These are phyloP conservation scores for Ceratocystis destructans DNA, from an alignment of 2,329 filamentous ascomycete species.

Conservation along the genomic window DNA sequence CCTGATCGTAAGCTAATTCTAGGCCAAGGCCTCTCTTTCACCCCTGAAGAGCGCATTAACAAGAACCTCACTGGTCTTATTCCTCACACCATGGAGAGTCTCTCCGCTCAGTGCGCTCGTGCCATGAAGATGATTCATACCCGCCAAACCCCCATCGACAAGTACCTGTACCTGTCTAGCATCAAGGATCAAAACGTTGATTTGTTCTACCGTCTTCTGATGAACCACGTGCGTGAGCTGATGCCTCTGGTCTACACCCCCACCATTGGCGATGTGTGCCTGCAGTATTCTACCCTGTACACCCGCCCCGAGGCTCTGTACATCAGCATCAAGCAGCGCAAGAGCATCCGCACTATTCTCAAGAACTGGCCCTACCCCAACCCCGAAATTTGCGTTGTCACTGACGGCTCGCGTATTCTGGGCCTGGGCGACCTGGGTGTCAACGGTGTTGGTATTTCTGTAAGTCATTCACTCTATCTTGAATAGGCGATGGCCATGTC, in stretches of 20 bases:
- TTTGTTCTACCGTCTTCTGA: constrained; percentile 70
- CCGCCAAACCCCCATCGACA: constrained; percentile 59
- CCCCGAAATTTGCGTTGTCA: constrained; percentile 93
- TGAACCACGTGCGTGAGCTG: constrained; percentile 62
- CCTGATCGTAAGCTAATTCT: constrained; percentile 18
- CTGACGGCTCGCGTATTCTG: constrained; percentile 83
- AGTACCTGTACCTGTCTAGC: constrained; percentile 68
- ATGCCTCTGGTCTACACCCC: constrained; percentile 80
- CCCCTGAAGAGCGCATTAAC: constrained; percentile 46
- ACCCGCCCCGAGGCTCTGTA: constrained; percentile 91
- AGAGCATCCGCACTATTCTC: constrained; percentile 76
- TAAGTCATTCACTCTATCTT: constrained; percentile 30
- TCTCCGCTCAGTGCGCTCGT: constrained; percentile 47
- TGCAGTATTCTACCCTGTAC: constrained; percentile 92
- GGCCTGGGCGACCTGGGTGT: constrained; percentile 91
- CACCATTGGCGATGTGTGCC: constrained; percentile 88
- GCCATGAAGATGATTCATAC: constrained; percentile 62
- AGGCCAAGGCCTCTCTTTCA: constrained; percentile 45
- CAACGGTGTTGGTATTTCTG: constrained; percentile 95
- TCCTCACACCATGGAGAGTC: constrained; percentile 48
- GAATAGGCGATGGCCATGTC: not conserved
- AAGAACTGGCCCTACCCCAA: constrained; percentile 82
- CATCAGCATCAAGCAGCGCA: constrained; percentile 87
- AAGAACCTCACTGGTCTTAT: constrained; percentile 55
- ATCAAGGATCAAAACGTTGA: constrained; percentile 64